phyloP scores from a whole-genome alignment of 371 early-diverging fungal species.

The Gilbertella persicaria region DNA sequence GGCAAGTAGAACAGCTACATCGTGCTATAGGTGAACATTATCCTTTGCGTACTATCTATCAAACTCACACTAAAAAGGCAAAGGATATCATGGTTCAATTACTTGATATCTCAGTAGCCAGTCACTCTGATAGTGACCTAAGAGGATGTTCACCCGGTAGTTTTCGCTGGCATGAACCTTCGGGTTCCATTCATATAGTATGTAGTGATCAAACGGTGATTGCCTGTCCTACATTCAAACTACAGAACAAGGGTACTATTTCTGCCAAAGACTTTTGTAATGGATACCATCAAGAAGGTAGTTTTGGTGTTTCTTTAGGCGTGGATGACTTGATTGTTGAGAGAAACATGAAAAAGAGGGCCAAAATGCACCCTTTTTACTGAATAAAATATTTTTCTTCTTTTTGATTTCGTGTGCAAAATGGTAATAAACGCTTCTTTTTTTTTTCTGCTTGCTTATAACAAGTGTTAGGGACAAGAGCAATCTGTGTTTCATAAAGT shows the following conservation, averaged over 20 bases:
- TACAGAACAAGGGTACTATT: slow-evolving; percentile 64
- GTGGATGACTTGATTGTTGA: background rate
- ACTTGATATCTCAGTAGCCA: slow-evolving; percentile 24
- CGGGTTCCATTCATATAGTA: slow-evolving; percentile 39
- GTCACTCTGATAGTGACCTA: slow-evolving; percentile 10
- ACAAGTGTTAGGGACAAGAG: background rate
- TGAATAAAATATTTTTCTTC: background rate
- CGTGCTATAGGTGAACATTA: slow-evolving; percentile 76
- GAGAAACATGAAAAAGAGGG: slow-evolving; percentile 13
- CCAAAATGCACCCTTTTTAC: slow-evolving; percentile 6
- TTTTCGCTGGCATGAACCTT: slow-evolving; percentile 39
- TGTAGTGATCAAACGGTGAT: slow-evolving; percentile 50
- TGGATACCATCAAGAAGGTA: slow-evolving; percentile 59
- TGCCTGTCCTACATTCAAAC: slow-evolving; percentile 47
- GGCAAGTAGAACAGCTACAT: slow-evolving; percentile 63
- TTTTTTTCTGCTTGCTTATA: background rate
- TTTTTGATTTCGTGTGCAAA: no score
- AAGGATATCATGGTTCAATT: slow-evolving; percentile 27
- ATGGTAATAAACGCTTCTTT: no score
- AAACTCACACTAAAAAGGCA: slow-evolving; percentile 13
- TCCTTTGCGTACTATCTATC: slow-evolving; percentile 11
- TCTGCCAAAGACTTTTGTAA: slow-evolving; percentile 72
- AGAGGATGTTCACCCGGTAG: slow-evolving; percentile 47
- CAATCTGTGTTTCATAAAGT: no score
- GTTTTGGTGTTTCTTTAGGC: slow-evolving; percentile 3